A percentile compares a stretch with the other conserved stretches of the same genome.
Conservation (phyloP, 306 rosid genomes). For the Cicer arietinum region DNA sequence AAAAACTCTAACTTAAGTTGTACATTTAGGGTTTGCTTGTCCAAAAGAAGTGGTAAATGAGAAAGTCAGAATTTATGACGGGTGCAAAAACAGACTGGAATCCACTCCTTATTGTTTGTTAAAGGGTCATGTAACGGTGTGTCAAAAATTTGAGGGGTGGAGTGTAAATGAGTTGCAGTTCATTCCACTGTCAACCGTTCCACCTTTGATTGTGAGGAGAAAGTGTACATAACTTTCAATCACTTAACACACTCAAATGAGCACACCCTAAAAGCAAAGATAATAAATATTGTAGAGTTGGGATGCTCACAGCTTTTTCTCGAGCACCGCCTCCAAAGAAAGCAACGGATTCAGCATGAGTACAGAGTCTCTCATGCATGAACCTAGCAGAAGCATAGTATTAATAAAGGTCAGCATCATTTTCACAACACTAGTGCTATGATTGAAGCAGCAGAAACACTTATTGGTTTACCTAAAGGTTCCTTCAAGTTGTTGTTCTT, state of each 20-base stretch:
- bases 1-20: conserved; percentile 22
- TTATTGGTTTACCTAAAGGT: conserved; percentile 70
- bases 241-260: conserved; percentile 34
- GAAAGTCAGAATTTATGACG: conserved; percentile 8
- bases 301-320: conserved; percentile 87
- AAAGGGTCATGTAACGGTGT: conserved; percentile 3
- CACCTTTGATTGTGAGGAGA: conserved; percentile 20
- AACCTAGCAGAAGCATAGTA: conserved; percentile 65
- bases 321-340: conserved; percentile 99
- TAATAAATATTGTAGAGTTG: conserved; percentile 30
- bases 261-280: conserved; percentile 25
- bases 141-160: conserved; percentile 16
- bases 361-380: conserved; percentile 97
- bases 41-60: conserved; percentile 29
- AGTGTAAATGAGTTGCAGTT: conserved; percentile 1
- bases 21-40: conserved; percentile 21
- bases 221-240: conserved; percentile 30
- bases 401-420: conserved; percentile 38
- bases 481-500: conserved; percentile 95
- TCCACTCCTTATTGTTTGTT: conserved; percentile 11
- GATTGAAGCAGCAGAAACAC: conserved; percentile 39
- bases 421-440: conserved; percentile 39
- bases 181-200: conserved; percentile 4
- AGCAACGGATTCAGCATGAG: conserved; percentile 98
- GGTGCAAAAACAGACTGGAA: conserved; percentile 30